A percentile compares a stretch with the other conserved stretches of the same genome.
Evolutionary conservation across 2,329 filamentous ascomycete genomes (phyloP).

Genomic region (Proliferodiscus dingleyae): DNA sequence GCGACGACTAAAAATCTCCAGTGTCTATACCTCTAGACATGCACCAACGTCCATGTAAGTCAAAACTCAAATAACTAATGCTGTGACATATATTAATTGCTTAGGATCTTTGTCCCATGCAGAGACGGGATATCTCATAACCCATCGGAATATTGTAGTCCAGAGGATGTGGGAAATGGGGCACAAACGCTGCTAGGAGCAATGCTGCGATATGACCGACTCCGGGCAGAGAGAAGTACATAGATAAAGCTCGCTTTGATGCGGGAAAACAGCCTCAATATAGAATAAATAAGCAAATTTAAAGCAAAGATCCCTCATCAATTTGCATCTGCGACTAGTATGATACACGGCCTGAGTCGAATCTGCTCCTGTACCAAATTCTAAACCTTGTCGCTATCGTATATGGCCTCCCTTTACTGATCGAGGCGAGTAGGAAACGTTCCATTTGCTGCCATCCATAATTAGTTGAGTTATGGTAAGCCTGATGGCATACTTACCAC

Average conservation of each 20-base stretch:
- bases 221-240: constrained; percentile 22
- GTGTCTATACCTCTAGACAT: constrained; percentile 53
- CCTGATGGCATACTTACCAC: constrained; percentile 59
- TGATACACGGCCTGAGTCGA: constrained; percentile 27
- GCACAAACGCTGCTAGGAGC: constrained; percentile 44
- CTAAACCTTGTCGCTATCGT: constrained; percentile 2
- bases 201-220: constrained; percentile 36
- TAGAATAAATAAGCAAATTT: constrained; percentile 1
- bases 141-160: constrained; percentile 56
- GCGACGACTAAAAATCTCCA: constrained; percentile 35
- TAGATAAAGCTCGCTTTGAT: neutral
- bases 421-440: constrained; percentile 65
- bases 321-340: constrained; percentile 28
- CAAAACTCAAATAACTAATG: neutral
- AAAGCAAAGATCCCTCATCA: constrained; percentile 19
- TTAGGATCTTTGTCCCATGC: constrained; percentile 56
- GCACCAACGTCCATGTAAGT: constrained; percentile 56
- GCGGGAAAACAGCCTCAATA: neutral
- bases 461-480: constrained; percentile 14
- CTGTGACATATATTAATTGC: neutral
- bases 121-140: constrained; percentile 60
- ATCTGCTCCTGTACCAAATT: constrained; percentile 16
- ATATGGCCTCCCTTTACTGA: constrained; percentile 29
- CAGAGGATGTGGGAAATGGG: constrained; percentile 54
- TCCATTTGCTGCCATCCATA: constrained; percentile 49